phyloP scores from a whole-genome alignment of 108 stramenopile species.

The Nannochloropsis oceanica region DNA sequence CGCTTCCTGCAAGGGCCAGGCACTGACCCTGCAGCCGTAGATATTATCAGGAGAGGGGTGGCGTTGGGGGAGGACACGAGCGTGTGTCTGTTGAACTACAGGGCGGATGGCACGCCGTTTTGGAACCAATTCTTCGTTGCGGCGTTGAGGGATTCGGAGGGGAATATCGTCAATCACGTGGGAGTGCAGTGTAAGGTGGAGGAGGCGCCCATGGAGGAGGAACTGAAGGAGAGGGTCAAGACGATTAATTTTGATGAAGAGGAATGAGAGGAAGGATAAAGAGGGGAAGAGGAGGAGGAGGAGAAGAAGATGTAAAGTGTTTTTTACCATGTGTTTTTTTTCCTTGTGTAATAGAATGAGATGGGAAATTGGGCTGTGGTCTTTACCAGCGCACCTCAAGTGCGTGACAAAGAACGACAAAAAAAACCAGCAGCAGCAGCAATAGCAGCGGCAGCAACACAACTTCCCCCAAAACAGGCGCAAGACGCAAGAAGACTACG shows the following conservation, averaged over 20 bases:
- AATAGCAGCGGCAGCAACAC: no score
- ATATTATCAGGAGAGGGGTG: constrained; percentile 32
- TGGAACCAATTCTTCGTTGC: constrained; percentile 97
- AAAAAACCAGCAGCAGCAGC: no score
- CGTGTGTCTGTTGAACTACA: constrained; percentile 83
- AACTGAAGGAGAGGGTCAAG: background rate
- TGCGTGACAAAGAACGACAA: no score
- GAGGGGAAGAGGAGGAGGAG: background rate
- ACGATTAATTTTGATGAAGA: background rate
- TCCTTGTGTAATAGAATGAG: no score
- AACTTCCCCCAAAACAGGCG: no score
- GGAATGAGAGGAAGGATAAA: background rate
- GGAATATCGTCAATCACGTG: constrained; percentile 36
- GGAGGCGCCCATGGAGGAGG: constrained; percentile 8
- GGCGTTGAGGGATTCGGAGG: constrained; percentile 68
- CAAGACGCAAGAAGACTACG: no score
- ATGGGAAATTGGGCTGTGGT: no score
- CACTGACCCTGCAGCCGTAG: constrained; percentile 52
- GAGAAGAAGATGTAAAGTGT: background rate
- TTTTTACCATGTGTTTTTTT: no score
- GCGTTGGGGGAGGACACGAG: constrained; percentile 56
- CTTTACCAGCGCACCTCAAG: no score
- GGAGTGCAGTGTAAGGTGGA: constrained; percentile 42
- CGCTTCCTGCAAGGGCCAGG: constrained; percentile 90
- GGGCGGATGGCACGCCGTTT: constrained; percentile 91